Evolutionary conservation across 495 filamentous ascomycete genomes (phyloP), one percentile per base, ranked within the genome.

Genomic region (Talaromyces proteolyticus): DNA sequence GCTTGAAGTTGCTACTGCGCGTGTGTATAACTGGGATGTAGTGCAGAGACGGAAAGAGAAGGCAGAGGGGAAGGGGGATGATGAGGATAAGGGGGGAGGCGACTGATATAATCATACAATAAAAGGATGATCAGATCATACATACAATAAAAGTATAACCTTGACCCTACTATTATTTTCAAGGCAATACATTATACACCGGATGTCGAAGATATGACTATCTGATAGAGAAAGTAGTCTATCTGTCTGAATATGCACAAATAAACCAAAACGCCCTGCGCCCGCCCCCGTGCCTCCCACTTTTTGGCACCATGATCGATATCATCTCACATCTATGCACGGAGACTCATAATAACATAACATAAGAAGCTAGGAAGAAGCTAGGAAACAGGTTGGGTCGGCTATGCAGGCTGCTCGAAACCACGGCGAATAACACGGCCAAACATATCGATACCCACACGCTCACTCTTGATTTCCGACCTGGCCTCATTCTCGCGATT

Each of bases 11-110:
- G 93, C 93, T 11, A 91, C 90, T 16, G 93, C 93, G 18, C 76
- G 94, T 49, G 88, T 98, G n/a, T 98, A 97, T 65, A 98, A 98
- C 65, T 96, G 92, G 89, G 93, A 98, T 61, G 88, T 98, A 6
- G 88, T 88, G 26, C 84, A 94, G 75, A 88, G 92, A 67, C 73
- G 93, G 51, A 95, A 94, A 77, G 92, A 95, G 50, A 92, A 88
- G 65, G 78, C 75, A 16, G 85, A 86, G 4, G 72, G 67, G 6
- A 82, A 83, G 54, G 80, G 67, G 8, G 67, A 65, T 23, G 69
- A 71, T 8, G 61, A 57, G 12, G 57, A 63, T 11, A 39, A 44
- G 22, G 44, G 42, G 11, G 52, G 53, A 39, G 21, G 34, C 11
- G 47, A 38, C 19, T 29, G 47, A 39, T 49, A 49, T 24, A 39